Evolutionary conservation across 2,329 filamentous ascomycete species (phyloP).

Genomic region (Aphanoascus verrucosus): DNA sequence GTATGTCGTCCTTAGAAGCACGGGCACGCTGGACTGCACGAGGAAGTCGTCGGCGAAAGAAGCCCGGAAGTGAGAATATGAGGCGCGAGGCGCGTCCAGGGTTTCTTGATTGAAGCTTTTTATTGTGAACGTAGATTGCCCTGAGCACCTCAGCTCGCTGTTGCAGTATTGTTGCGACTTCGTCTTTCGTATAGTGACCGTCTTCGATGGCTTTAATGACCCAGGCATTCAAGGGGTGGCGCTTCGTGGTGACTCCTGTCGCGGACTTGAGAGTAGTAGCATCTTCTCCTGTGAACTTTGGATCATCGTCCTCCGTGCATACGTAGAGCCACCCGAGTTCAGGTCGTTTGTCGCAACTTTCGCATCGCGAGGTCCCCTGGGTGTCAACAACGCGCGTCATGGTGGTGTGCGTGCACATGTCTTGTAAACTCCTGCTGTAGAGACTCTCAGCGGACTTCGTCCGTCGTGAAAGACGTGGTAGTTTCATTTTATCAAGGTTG

Average conservation of each 20-base stretch:
- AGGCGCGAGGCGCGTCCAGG: too few species aligned
- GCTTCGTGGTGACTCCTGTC: slow-evolving; percentile 22
- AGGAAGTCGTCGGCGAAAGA: too few species aligned
- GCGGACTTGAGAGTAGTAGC: slow-evolving; percentile 11
- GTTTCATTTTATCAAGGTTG: too few species aligned
- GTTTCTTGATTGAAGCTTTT: not conserved
- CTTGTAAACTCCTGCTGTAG: too few species aligned
- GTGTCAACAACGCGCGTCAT: slow-evolving; percentile 49
- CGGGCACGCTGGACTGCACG: too few species aligned
- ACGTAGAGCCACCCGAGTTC: slow-evolving; percentile 61
- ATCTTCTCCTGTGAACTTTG: slow-evolving; percentile 28
- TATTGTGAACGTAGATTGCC: slow-evolving; percentile 13
- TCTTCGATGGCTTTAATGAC: slow-evolving; percentile 34
- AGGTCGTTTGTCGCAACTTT: slow-evolving; percentile 46
- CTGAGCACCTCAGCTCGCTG: slow-evolving; percentile 30
- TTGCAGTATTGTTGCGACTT: slow-evolving; percentile 32
- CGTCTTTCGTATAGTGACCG: slow-evolving; percentile 34
- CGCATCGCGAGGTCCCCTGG: slow-evolving; percentile 45
- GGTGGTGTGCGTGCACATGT: too few species aligned
- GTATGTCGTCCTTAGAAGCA: too few species aligned
- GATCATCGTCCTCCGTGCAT: slow-evolving; percentile 55
- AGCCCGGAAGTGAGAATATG: too few species aligned
- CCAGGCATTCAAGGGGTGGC: slow-evolving; percentile 28
- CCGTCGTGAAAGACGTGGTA: too few species aligned
- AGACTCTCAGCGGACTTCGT: too few species aligned